These are phyloP conservation scores for Plasmopara muralis DNA, from an alignment of 352 stramenopile genomes.

Conservation along the genomic window DNA sequence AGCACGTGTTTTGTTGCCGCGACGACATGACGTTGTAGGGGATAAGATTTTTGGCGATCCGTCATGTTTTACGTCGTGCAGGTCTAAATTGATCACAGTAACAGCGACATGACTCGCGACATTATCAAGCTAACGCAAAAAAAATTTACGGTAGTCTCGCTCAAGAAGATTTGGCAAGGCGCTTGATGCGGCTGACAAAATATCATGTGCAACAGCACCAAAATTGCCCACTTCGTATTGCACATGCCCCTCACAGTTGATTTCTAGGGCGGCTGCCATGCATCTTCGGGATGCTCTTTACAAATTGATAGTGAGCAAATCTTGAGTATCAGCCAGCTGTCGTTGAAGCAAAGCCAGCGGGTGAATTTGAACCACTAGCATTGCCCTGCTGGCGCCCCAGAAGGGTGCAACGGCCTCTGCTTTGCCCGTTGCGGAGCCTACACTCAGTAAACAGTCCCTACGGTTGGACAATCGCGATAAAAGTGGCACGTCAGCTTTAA, in stretches of 20 bases:
- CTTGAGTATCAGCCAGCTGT: slow-evolving; percentile 17
- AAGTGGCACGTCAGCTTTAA: slow-evolving; percentile 14
- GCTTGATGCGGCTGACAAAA: not conserved
- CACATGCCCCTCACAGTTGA: not conserved
- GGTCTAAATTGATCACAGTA: not conserved
- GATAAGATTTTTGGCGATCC: slow-evolving; percentile 8
- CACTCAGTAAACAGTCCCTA: not conserved
- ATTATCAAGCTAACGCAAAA: not conserved
- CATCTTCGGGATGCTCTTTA: slow-evolving; percentile 4
- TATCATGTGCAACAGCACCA: not conserved
- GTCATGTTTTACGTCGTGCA: slow-evolving; percentile 8
- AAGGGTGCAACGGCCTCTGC: slow-evolving; percentile 8
- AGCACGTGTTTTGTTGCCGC: not conserved
- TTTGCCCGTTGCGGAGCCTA: not conserved
- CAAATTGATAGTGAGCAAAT: slow-evolving; percentile 8
- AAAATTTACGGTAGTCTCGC: slow-evolving; percentile 9
- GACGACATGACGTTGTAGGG: slow-evolving; percentile 8
- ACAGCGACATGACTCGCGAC: not conserved
- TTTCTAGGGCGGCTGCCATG: not conserved
- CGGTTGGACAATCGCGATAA: slow-evolving; percentile 16
- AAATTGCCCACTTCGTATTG: too few species aligned
- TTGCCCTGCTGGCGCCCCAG: slow-evolving; percentile 15
- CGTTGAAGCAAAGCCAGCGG: slow-evolving; percentile 2
- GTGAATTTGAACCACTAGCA: slow-evolving; percentile 15
- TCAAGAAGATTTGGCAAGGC: slow-evolving; percentile 8